A percentile compares a stretch with the other conserved stretches of the same genome.
Evolutionary conservation across 352 stramenopile genomes (phyloP).

Genomic region (Phytophthora colocasiae): DNA sequence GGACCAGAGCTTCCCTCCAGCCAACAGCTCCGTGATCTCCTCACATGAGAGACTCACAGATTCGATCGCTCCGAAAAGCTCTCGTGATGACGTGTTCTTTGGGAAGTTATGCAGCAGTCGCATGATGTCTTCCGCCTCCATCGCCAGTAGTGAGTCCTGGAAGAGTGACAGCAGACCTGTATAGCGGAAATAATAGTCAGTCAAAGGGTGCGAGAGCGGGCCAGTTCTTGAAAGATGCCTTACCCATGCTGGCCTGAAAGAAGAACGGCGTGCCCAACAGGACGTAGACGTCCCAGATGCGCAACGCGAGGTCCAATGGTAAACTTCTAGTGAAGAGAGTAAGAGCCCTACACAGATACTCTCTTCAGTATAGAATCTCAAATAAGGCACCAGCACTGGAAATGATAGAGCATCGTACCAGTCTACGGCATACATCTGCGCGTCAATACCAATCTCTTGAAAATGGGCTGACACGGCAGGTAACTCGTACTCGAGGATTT

Average conservation of each 20-base stretch:
- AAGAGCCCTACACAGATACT: constrained; percentile 55
- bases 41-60: constrained; percentile 70
- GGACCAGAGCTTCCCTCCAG: constrained; percentile 77
- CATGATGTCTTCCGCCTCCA: constrained; percentile 85
- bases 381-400: not conserved
- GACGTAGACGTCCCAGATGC: constrained; percentile 88
- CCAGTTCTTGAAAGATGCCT: constrained; percentile 2
- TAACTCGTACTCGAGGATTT: constrained; percentile 84
- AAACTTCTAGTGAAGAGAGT: constrained; percentile 85
- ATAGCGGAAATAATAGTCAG: not conserved
- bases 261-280: constrained; percentile 84
- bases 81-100: constrained; percentile 59
- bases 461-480: constrained; percentile 71
- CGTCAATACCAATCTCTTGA: constrained; percentile 75
- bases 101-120: constrained; percentile 80
- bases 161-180: constrained; percentile 76
- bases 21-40: constrained; percentile 76
- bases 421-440: constrained; percentile 89
- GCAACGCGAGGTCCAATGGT: constrained; percentile 74
- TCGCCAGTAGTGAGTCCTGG: constrained; percentile 68
- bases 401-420: constrained; percentile 50
- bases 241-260: constrained; percentile 89
- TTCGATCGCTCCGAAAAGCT: constrained; percentile 75
- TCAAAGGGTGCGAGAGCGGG: not conserved
- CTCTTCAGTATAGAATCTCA: not conserved